These are phyloP conservation scores for Rhodosporidiobolus sp. DNA, from an alignment of 768 basidiomycete genomes.

Conservation along the genomic window DNA sequence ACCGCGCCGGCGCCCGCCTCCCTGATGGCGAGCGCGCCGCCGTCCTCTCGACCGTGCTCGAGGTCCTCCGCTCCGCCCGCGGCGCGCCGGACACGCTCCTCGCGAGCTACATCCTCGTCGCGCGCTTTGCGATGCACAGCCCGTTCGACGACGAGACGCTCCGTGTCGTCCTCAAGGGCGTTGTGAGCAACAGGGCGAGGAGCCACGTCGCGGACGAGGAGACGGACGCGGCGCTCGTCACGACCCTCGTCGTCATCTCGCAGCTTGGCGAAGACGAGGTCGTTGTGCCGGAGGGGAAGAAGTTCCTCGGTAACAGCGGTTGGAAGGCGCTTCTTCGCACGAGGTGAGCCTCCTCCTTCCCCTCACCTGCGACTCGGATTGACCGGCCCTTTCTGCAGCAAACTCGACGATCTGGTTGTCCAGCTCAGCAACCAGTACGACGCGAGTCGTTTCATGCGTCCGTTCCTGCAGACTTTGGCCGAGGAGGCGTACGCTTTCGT, in stretches of 20 bases:
- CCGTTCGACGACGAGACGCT: conserved; percentile 61
- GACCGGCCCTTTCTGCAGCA: conserved; percentile 3
- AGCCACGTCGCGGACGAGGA: conserved; percentile 43
- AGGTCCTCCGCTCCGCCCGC: conserved; percentile 33
- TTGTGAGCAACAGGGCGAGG: conserved; percentile 53
- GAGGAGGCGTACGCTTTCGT: conserved; percentile 20
- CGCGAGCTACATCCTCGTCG: conserved; percentile 64
- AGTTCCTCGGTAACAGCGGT: conserved; percentile 53
- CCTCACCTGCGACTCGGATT: background rate
- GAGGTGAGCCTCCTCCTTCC: conserved; percentile 18
- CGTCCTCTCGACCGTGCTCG: conserved; percentile 45
- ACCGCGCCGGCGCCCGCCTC: conserved; percentile 53
- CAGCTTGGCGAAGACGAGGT: conserved; percentile 36
- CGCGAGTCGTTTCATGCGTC: conserved; percentile 57
- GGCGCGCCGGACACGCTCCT: conserved; percentile 30
- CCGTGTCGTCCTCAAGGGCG: conserved; percentile 58
- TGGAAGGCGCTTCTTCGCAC: conserved; percentile 46
- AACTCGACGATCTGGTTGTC: conserved; percentile 55
- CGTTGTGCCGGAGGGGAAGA: conserved; percentile 59
- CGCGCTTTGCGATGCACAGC: conserved; percentile 66
- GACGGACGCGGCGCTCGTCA: conserved; percentile 54
- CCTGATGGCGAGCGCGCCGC: conserved; percentile 42
- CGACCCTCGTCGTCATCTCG: conserved; percentile 63
- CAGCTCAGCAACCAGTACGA: conserved; percentile 55
- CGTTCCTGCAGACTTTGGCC: conserved; percentile 39